Base-by-base conservation (phyloP, 2,329 filamentous ascomycete species). In the Cladosporium sp. region DNA sequence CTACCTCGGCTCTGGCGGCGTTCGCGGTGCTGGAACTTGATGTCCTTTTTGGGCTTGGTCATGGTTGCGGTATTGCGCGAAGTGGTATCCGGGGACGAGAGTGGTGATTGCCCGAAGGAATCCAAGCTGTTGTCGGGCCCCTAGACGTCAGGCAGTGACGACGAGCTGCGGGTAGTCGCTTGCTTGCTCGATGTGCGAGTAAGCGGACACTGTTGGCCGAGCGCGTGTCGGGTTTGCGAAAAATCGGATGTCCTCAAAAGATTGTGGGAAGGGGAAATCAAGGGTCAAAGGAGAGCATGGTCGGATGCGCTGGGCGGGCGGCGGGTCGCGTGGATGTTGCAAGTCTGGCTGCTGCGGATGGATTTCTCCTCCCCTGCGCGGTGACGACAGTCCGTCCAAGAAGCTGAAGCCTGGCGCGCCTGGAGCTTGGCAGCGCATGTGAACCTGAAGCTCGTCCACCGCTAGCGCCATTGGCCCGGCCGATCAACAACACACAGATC, bases 1-100 rank as follows among this genome's bases (percentile, higher is more conserved):
- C 84, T 87, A 54, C 80, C 58, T 54, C 61, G 79, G 62, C 85
- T 83, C 61, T 83, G 77, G 46, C 81, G 78, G 10, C 86, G 68
- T 56, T 73, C 74, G 55, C 75, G 73, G 64, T 80, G 78, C 58
- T 77, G 75, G 67, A 84, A 84, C 68, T 82, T 78, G 66, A 84
- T 80, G 68, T 79, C 78, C 65, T 78, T 78, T 65, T 77, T 75
- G 54, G 78, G 72, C 63, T 74, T 77, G 53, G 75, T 73, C 77
- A 79, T 80, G 49, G 22, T 45, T 34, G 50, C 35, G 28, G 22
- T 14, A 3, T 33, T 22, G 42, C n/a, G 34, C 8, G 19, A 22
- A 14, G 35, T 38, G 11, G 4, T 6, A 13, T 38, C 16, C 4
- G 35, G n/a, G 13, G n/a, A 14, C 8, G 4, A 38, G 10, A 16